Evolutionary conservation across 805 yeast species (phyloP), one percentile per base, ranked within the genome.

Genomic region (Saccharomycopsis sp.): DNA sequence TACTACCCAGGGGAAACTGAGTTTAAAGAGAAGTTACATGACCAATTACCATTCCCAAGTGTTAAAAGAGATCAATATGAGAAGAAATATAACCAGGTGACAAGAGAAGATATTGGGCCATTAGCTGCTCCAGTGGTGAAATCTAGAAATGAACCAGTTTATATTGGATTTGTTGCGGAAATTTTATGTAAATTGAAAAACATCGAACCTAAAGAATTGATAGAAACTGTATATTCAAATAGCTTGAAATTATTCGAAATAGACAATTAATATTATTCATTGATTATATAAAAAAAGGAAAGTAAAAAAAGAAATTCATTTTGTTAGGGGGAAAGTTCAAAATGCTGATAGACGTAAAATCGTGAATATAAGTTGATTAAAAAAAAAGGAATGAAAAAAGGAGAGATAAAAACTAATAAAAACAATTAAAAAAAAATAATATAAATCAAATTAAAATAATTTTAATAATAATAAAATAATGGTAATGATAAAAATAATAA

Each of bases 111-210:
- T 55, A 14, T 59, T 63, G 20, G 63, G 59, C 43, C 54, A 24
- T 43, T 54, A 42, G 59, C 56, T 33, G 69, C 69, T 19, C 60
- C 61, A 37, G 48, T 86, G 68, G 74, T 93, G 35, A 83, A 83
- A 52, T 81, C 90, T 0, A 71, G 98, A 57, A 88, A 93, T 60
- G 99, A 93, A 61, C 99, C 99, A 0, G 88, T 94, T 41, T 72
- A 77, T 36, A 77, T 93, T 43, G 86, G 87, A 2, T 76, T 78
- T 45, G 88, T 88, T 0, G 97, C 94, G 1, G 76, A 74, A 47
- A 78, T 79, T 2, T 66, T 84, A 32, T 71, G 85, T 1, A 72
- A 68, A 13, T 56, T 82, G 38, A 72, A 69, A 50, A 59, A 59
- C 0, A 52, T 71, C 2, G 55, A 70, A 0, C 62, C 76, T 3